A percentile compares a stretch with the other conserved stretches of the same genome.
Conservation (phyloP, 2,329 filamentous ascomycete species). For the Epichloe sibirici region DNA sequence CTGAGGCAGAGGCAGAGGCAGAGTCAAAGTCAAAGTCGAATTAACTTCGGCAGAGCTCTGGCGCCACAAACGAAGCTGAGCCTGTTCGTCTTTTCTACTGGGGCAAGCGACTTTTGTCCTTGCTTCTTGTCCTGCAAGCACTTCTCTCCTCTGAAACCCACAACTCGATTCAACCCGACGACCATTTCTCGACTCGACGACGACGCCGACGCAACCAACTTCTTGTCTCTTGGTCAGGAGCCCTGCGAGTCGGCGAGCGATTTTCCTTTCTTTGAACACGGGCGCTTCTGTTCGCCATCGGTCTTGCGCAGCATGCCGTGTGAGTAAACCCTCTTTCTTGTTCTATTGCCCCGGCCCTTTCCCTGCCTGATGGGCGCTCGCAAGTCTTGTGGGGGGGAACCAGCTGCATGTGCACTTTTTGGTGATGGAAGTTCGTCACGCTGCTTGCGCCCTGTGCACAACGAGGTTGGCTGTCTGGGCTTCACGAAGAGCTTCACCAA, state of each 20-base stretch:
- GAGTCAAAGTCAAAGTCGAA: not conserved
- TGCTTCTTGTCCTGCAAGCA: not conserved
- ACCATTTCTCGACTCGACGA: not conserved
- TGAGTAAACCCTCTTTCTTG: slow-evolving; percentile 15
- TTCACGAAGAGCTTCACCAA: not conserved
- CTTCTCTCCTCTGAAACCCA: slow-evolving; percentile 2
- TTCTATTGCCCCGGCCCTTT: not conserved
- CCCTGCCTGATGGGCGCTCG: slow-evolving; percentile 1
- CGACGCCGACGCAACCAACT: slow-evolving; percentile 2
- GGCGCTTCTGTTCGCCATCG: slow-evolving; percentile 14
- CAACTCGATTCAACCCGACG: slow-evolving; percentile 1
- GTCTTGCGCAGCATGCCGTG: slow-evolving; percentile 24
- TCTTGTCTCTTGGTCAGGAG: slow-evolving; percentile 9
- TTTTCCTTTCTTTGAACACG: slow-evolving; percentile 5
- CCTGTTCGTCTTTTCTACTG: not conserved
- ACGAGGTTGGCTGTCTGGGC: not conserved
- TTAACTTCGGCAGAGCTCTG: not conserved
- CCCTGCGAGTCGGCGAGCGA: slow-evolving; percentile 3
- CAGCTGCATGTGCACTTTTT: not conserved
- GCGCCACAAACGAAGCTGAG: not conserved
- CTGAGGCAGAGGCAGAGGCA: too few relatives aligned
- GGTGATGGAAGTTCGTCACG: not conserved
- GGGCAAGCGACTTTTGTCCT: not conserved
- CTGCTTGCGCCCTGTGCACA: not conserved
- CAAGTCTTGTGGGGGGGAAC: not conserved